These are phyloP conservation scores for Globisporangium orthogonon DNA, from an alignment of 352 stramenopile genomes.

Conservation along the genomic window DNA sequence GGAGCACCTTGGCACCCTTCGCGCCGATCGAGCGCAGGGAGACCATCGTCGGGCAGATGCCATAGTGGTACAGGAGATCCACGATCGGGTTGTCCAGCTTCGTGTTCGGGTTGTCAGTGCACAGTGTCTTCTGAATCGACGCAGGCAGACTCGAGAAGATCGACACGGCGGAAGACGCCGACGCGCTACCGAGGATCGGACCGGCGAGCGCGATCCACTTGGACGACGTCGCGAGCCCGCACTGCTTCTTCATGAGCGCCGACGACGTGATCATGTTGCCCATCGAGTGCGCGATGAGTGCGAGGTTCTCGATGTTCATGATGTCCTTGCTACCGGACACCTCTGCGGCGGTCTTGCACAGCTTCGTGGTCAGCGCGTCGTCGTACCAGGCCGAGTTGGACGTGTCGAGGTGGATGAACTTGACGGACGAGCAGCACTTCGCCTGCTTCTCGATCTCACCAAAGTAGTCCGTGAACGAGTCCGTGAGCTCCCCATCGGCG, in stretches of 20 bases:
- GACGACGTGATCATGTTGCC: slow-evolving; percentile 30
- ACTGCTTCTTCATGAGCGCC: slow-evolving; percentile 22
- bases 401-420: slow-evolving; percentile 27
- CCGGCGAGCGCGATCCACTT: slow-evolving; percentile 36
- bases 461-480: slow-evolving; percentile 16
- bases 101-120: slow-evolving; percentile 10
- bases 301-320: slow-evolving; percentile 18
- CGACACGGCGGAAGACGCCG: slow-evolving; percentile 9
- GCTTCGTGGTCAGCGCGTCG: slow-evolving; percentile 11
- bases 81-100: slow-evolving; percentile 8
- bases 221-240: slow-evolving; percentile 16
- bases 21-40: slow-evolving; percentile 16
- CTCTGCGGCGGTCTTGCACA: slow-evolving; percentile 16
- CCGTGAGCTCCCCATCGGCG: slow-evolving; percentile 4
- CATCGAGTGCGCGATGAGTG: slow-evolving; percentile 41
- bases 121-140: slow-evolving; percentile 11
- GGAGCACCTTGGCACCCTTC: slow-evolving; percentile 12
- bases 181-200: slow-evolving; percentile 27
- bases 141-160: slow-evolving; percentile 14
- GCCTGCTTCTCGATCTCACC: slow-evolving; percentile 17
- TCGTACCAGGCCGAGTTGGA: slow-evolving; percentile 19
- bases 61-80: slow-evolving; percentile 8
- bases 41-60: slow-evolving; percentile 15
- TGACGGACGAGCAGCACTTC: slow-evolving; percentile 25
- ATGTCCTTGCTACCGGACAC: slow-evolving; percentile 10